Evolutionary conservation across 2,329 filamentous ascomycete genomes (phyloP).

Genomic region (Endothia cerciana): DNA sequence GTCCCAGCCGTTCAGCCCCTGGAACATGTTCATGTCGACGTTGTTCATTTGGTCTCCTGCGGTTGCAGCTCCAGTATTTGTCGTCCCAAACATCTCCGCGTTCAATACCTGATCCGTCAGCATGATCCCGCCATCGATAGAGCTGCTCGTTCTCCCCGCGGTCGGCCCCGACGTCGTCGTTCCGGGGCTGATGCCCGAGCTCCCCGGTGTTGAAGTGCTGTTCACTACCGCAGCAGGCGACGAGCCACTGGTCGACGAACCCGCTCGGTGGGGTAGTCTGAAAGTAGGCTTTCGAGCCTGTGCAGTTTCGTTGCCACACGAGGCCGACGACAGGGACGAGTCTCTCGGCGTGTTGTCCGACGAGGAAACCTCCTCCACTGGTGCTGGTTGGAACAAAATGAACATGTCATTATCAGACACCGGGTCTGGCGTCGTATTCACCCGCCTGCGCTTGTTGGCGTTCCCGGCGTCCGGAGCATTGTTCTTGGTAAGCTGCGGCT

Average conservation of each 20-base stretch:
- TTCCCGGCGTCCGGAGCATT: neutral
- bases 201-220: slow-evolving; percentile 16
- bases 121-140: neutral
- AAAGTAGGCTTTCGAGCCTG: slow-evolving; percentile 2
- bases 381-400: slow-evolving; percentile 10
- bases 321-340: slow-evolving; percentile 16
- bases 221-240: slow-evolving; percentile 18
- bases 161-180: neutral
- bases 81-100: slow-evolving; percentile 1
- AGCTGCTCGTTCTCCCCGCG: neutral
- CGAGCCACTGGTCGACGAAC: slow-evolving; percentile 22
- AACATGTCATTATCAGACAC: neutral
- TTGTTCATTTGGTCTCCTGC: neutral
- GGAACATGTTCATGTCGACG: slow-evolving; percentile 19
- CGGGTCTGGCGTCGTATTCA: slow-evolving; percentile 20
- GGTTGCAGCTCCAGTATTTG: neutral
- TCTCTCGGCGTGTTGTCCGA: slow-evolving; percentile 15
- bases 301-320: neutral
- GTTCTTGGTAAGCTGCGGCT: too few relatives aligned
- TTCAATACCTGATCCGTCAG: neutral
- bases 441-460: slow-evolving; percentile 27
- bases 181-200: slow-evolving; percentile 19
- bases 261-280: slow-evolving; percentile 23
- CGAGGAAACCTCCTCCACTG: slow-evolving; percentile 12
- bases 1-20: slow-evolving; percentile 21